Base-by-base conservation (phyloP, 1,284 basidiomycete species). In the Malassezia slooffiae region DNA sequence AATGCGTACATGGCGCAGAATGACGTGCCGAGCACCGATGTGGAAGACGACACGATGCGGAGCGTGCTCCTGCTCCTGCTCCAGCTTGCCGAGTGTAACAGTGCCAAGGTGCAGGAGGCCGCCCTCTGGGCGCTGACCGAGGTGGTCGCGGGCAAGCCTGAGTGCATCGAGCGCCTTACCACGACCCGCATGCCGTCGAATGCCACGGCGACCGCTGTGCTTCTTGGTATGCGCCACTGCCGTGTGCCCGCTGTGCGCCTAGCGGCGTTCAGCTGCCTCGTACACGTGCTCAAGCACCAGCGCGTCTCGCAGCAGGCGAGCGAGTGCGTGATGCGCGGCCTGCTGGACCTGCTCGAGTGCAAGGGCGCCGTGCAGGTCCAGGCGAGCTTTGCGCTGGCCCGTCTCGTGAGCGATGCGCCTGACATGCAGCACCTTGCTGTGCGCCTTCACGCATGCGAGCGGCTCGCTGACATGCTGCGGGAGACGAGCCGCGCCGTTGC, bases 251-350 rank as follows among this genome's bases (percentile, higher is more conserved):
- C 50, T 15, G 53, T 67, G 22, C 53, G 62, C 9, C 52, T 67
- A 6, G 62, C 58, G 9, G 62, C 63, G 15, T 61, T 59, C 32
- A 49, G 47, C 35, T 64, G 57, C 37, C 45, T 67, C 17, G 49
- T 56, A 22, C 54, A 64, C 41, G 55, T 67, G 15, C 52, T 60
- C 49, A 60, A 59, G 36, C 52, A 60, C 9, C 58, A 60, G 15
- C 53, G 48, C 2, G 57, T 62, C 38, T 50, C 56, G 5, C 43
- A 54, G 6, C 51, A 54, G 23, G 57, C 61, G n/a, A 56, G 55
- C 21, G 53, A 62, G 30, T 53, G 50, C 34, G 56, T 61, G 4
- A 44, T 67, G 4, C 53, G 54, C n/a, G 60, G 57, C 16, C 38
- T 67, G 24, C 45, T 60, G 43, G 62, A 61, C 33, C 49, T 66